Base-by-base conservation (phyloP, 257 asterid species). In the Solanum okadae region DNA sequence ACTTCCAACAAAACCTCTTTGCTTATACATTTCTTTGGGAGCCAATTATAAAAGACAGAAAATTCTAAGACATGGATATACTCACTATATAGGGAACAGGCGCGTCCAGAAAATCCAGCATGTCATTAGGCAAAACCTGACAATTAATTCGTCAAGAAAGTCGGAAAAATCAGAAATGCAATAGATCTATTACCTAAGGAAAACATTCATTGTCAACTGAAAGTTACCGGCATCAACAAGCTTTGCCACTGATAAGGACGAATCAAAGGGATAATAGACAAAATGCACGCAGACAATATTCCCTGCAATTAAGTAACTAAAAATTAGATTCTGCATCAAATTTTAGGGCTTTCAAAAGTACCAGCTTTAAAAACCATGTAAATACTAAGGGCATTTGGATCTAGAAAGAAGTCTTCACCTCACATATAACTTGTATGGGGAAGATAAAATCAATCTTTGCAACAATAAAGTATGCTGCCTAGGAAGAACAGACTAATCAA, bases 241-340 rank as follows among this genome's bases (percentile, higher is more conserved):
- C 99, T 97, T 91, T 97, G 99, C 99, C 99, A 97, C 92, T 93
- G 98, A 90, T 94, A 97, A 84, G 99, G 99, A 79, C 99, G 98
- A 89, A 97, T 97, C 90, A 97, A 90, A 86, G 99, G 99, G 87
- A 97, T 96, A 88, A 97, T 87, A 63, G 99, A 91, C 90, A 97
- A 88, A 91, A 96, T 98, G 56, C 93, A 88, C 75, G 99, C 97
- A 88, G 98, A 96, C 93, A 97, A 91, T 86, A 94, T 81, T 71
- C 99, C 99, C 99, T 97, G 95, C 94, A 90, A 33, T 34, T 52
- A 72, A 84, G 79, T 75, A 27, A 84, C 59, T 49, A 23, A 84
- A 31, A 88, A 67, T 72, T 25, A 61, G 84, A 81, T 18, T 29
- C 42, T 82, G 70, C 27, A 49, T 82, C 70, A 81, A 46, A 18